A percentile compares a stretch with the other conserved stretches of the same genome.
Evolutionary conservation across 768 basidiomycete genomes (phyloP).

Genomic region (Kwoniella shandongensis): DNA sequence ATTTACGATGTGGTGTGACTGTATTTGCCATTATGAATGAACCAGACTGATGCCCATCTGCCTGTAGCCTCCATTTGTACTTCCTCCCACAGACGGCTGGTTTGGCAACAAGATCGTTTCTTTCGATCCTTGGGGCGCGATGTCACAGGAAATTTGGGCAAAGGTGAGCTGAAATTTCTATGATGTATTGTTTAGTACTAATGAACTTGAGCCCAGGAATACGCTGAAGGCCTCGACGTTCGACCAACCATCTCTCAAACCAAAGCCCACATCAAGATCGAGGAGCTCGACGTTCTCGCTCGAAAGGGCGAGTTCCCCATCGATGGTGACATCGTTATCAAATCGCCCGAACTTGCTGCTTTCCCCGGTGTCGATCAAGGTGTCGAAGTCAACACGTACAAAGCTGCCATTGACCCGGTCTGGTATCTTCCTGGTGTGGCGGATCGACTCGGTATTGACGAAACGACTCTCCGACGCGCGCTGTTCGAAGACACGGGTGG

Average conservation of each 20-base stretch:
- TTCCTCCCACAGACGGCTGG: conserved; percentile 78
- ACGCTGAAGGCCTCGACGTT: conserved; percentile 67
- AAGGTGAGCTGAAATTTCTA: conserved; percentile 29
- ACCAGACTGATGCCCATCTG: conserved; percentile 66
- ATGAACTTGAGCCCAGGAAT: conserved; percentile 31
- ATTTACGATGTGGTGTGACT: no score
- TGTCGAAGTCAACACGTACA: conserved; percentile 82
- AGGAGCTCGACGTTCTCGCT: conserved; percentile 81
- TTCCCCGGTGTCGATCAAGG: conserved; percentile 60
- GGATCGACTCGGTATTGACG: conserved; percentile 87
- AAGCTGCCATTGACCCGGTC: conserved; percentile 94
- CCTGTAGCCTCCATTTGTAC: conserved; percentile 69
- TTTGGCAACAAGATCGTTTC: conserved; percentile 63
- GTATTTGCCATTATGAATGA: no score
- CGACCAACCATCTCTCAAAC: conserved; percentile 92
- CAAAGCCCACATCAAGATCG: conserved; percentile 86
- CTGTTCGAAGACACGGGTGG: conserved; percentile 83
- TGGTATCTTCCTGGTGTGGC: conserved; percentile 95
- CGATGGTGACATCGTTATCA: conserved; percentile 79
- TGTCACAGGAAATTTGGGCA: conserved; percentile 59
- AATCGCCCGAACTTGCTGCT: conserved; percentile 56
- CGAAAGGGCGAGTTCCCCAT: conserved; percentile 69
- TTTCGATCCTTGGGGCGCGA: conserved; percentile 91
- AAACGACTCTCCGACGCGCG: conserved; percentile 78
- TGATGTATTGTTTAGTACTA: no score